Percentiles rank a stretch among this genome's conserved stretches.
These are phyloP conservation scores for Galeopsis tetrahit DNA, from an alignment of 257 asterid species.

Conservation along the genomic window DNA sequence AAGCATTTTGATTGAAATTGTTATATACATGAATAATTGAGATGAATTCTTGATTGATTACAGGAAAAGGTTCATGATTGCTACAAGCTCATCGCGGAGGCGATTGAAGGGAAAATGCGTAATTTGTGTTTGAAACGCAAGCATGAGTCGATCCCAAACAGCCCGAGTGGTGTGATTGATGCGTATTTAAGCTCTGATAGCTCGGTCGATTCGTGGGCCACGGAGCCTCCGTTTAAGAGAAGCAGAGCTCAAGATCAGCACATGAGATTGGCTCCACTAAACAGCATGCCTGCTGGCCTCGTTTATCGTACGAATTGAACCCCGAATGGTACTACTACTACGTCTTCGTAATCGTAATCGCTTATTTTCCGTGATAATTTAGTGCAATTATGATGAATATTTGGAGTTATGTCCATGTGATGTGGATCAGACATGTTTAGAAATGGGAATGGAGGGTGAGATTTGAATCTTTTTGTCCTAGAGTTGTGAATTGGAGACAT, in stretches of 20 bases:
- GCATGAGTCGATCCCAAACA: constrained; percentile 42
- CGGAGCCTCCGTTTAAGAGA: constrained; percentile 51
- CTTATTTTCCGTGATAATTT: constrained; percentile 47
- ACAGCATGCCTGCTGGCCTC: constrained; percentile 41
- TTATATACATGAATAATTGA: neutral
- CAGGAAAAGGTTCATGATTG: constrained; percentile 54
- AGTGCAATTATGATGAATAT: constrained; percentile 44
- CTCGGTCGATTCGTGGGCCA: constrained; percentile 58
- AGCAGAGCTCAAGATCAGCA: constrained; percentile 52
- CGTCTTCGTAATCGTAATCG: too few relatives aligned
- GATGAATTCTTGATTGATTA: constrained; percentile 28
- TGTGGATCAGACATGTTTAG: constrained; percentile 42
- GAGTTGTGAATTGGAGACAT: constrained; percentile 34
- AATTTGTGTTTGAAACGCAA: constrained; percentile 48
- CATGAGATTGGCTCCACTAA: constrained; percentile 48
- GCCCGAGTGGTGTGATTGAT: constrained; percentile 67
- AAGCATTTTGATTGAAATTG: neutral
- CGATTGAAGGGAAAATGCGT: constrained; percentile 30
- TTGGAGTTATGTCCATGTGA: constrained; percentile 45
- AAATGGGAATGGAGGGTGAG: constrained; percentile 49
- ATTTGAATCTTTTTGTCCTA: constrained; percentile 33
- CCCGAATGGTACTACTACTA: constrained; percentile 53
- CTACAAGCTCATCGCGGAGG: constrained; percentile 43
- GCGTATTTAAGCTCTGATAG: constrained; percentile 59
- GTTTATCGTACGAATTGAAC: constrained; percentile 44